These are phyloP conservation scores for Pisolithus albus DNA, from an alignment of 768 basidiomycete genomes.

Conservation along the genomic window DNA sequence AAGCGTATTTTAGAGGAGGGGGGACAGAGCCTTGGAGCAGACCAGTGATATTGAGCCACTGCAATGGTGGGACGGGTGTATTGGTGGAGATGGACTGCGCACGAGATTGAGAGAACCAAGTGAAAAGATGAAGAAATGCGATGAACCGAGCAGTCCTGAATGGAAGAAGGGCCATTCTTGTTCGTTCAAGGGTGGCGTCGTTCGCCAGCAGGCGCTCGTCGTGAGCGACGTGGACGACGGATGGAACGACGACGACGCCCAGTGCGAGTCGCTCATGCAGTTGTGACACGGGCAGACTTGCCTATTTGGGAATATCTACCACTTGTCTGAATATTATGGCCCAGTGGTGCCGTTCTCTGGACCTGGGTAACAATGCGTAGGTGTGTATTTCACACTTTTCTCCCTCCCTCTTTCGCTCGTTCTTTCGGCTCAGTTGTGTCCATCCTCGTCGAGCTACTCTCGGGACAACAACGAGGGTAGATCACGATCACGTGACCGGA, in stretches of 20 bases:
- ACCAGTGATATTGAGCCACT: conserved; percentile 64
- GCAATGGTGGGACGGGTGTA: conserved; percentile 37
- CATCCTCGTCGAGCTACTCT: too few species aligned
- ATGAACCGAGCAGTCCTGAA: conserved; percentile 10
- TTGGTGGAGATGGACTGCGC: conserved; percentile 48
- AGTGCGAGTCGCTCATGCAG: neutral
- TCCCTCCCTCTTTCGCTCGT: too few species aligned
- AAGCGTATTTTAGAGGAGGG: conserved; percentile 63
- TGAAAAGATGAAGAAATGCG: conserved; percentile 12
- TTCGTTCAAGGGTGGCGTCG: conserved; percentile 13
- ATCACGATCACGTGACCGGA: neutral
- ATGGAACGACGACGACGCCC: conserved; percentile 5
- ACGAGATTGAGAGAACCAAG: conserved; percentile 11
- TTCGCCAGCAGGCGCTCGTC: conserved; percentile 21
- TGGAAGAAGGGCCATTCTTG: conserved; percentile 10
- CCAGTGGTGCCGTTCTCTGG: too few species aligned
- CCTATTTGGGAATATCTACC: conserved; percentile 2
- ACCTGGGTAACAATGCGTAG: too few species aligned
- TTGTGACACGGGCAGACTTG: neutral
- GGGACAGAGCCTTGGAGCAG: conserved; percentile 47
- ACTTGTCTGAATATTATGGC: neutral
- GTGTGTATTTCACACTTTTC: too few species aligned
- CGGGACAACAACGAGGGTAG: too few species aligned
- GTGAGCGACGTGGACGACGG: conserved; percentile 17
- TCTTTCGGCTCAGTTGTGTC: too few species aligned